A percentile compares a stretch with the other conserved stretches of the same genome.
phyloP scores from a whole-genome alignment of 2,329 filamentous ascomycete species.

The Setomelanomma holmii region DNA sequence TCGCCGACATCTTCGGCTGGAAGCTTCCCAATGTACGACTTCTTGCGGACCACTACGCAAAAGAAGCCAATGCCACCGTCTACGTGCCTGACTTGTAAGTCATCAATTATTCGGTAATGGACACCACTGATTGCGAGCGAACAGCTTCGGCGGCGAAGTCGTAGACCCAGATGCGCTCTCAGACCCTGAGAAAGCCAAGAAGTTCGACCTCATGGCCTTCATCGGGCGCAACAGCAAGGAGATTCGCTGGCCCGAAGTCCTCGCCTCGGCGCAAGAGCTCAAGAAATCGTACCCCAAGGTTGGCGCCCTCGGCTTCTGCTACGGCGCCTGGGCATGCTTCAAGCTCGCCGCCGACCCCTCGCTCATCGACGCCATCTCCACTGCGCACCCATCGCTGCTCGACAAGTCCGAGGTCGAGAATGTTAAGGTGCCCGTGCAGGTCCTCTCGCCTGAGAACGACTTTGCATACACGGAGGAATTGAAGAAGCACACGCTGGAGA shows the following conservation, averaged over 20 bases:
- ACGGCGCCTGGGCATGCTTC: slow-evolving; percentile 51
- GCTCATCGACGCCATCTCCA: slow-evolving; percentile 39
- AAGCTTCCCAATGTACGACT: slow-evolving; percentile 56
- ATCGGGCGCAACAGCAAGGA: slow-evolving; percentile 47
- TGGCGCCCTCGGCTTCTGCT: slow-evolving; percentile 58
- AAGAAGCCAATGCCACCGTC: slow-evolving; percentile 53
- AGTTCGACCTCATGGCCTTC: slow-evolving; percentile 52
- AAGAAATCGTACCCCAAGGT: slow-evolving; percentile 49
- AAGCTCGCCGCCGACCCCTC: slow-evolving; percentile 40
- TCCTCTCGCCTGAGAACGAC: slow-evolving; percentile 40
- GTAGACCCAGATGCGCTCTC: slow-evolving; percentile 32
- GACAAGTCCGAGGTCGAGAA: slow-evolving; percentile 40
- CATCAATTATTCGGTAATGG: background rate
- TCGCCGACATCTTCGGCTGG: slow-evolving; percentile 57
- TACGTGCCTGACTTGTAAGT: slow-evolving; percentile 56
- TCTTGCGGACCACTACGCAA: slow-evolving; percentile 57
- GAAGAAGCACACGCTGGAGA: slow-evolving; percentile 36
- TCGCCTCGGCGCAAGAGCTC: slow-evolving; percentile 45
- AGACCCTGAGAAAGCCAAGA: slow-evolving; percentile 35
- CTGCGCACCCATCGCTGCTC: slow-evolving; percentile 40
- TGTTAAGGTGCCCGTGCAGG: slow-evolving; percentile 40
- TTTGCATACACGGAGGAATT: slow-evolving; percentile 35
- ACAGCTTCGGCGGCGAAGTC: slow-evolving; percentile 52
- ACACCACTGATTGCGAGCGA: background rate
- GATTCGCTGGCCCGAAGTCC: slow-evolving; percentile 49